Evolutionary conservation across 805 yeast genomes (phyloP).

Genomic region (Yamadazyma ubonensis): DNA sequence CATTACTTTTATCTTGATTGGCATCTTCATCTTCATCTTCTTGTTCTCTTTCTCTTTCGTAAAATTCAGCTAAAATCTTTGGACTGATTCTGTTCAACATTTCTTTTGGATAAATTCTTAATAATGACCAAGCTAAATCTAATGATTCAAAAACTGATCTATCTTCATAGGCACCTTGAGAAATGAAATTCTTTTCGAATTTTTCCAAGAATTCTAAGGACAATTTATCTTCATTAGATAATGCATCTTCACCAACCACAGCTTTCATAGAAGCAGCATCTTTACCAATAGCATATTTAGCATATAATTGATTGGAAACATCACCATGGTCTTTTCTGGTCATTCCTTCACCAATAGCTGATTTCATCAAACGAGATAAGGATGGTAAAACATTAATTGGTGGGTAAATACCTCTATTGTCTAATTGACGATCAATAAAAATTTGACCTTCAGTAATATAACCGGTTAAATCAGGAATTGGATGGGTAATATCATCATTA

Average conservation of each 20-base stretch:
- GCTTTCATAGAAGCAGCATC: constrained; percentile 99
- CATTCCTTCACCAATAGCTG: constrained; percentile 99
- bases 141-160: constrained; percentile 92
- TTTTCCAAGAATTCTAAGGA: constrained; percentile 97
- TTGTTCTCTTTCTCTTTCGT: constrained; percentile 80
- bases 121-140: constrained; percentile 96
- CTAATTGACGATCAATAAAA: constrained; percentile 92
- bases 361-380: constrained; percentile 95
- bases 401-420: constrained; percentile 97
- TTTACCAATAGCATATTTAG: constrained; percentile 98
- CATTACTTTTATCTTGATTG: constrained; percentile 9
- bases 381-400: constrained; percentile 99
- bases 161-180: constrained; percentile 96
- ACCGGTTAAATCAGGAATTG: constrained; percentile 99
- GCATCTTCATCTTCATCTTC: constrained; percentile 50
- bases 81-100: constrained; percentile 98
- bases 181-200: constrained; percentile 91
- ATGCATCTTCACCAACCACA: constrained; percentile 99
- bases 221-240: constrained; percentile 94
- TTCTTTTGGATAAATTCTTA: constrained; percentile 99
- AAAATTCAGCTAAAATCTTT: constrained; percentile 91
- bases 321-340: constrained; percentile 99
- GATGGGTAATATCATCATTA: constrained; percentile 99
- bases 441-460: constrained; percentile 99
- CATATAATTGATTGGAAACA: constrained; percentile 97